These are phyloP conservation scores for Penicillium psychrosexuale DNA, from an alignment of 2,329 filamentous ascomycete species.

Conservation along the genomic window DNA sequence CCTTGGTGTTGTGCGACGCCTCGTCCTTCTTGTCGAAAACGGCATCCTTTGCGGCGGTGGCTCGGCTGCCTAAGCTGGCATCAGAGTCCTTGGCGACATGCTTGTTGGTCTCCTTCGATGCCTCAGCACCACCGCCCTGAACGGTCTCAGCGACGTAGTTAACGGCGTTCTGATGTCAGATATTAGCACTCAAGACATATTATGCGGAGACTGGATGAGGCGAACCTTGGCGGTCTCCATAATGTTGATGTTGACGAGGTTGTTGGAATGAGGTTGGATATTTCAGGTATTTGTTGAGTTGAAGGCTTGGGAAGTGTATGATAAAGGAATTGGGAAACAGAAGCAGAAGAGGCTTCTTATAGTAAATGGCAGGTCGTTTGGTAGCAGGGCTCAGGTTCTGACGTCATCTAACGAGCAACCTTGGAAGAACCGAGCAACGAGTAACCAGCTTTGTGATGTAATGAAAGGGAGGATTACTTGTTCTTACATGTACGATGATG, in stretches of 20 bases:
- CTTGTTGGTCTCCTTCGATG: slow-evolving; percentile 68
- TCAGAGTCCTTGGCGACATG: slow-evolving; percentile 61
- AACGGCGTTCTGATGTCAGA: slow-evolving; percentile 49
- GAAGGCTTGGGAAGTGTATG: not conserved
- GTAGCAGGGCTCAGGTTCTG: not conserved
- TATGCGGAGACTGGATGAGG: too few relatives aligned
- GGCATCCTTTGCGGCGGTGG: slow-evolving; percentile 51
- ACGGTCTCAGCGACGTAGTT: slow-evolving; percentile 66
- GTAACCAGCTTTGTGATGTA: not conserved
- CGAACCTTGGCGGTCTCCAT: slow-evolving; percentile 12
- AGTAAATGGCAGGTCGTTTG: not conserved
- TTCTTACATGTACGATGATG: not conserved
- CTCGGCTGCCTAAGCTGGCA: slow-evolving; percentile 52
- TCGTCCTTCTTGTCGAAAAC: slow-evolving; percentile 52
- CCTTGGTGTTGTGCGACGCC: slow-evolving; percentile 45
- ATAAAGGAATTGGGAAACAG: not conserved
- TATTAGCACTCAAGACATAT: not conserved
- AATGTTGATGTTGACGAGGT: not conserved
- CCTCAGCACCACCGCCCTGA: slow-evolving; percentile 54
- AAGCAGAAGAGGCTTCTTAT: not conserved
- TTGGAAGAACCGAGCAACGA: not conserved
- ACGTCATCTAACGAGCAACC: not conserved
- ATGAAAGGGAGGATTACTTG: not conserved
- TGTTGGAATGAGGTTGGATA: not conserved
- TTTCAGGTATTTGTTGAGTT: not conserved